phyloP scores from a whole-genome alignment of 768 basidiomycete species.

The Stropharia rugosoannulata region DNA sequence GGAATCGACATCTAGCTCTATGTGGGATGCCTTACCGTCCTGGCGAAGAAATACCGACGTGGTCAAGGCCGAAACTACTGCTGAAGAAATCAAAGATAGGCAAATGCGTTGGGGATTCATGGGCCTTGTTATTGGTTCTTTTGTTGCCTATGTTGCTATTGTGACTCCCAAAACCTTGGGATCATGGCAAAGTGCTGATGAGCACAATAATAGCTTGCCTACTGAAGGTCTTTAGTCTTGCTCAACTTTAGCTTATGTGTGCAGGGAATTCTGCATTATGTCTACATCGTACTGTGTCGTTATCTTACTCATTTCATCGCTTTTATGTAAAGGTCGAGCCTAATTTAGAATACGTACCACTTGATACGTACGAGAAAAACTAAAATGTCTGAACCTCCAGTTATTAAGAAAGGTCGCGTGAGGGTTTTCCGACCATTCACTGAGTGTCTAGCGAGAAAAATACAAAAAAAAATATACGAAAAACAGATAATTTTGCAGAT shows the following conservation, averaged over 20 bases:
- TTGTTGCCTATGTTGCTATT: constrained; percentile 37
- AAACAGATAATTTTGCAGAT: no score
- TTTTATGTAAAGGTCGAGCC: no score
- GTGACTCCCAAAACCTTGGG: constrained; percentile 20
- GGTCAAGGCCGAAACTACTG: constrained; percentile 13
- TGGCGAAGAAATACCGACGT: constrained; percentile 15
- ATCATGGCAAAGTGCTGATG: constrained; percentile 7
- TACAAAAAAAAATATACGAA: no score
- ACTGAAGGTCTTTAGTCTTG: constrained; percentile 6
- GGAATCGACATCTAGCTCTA: constrained; percentile 21
- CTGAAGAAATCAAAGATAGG: constrained; percentile 46
- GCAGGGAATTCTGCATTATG: not conserved
- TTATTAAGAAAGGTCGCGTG: no score
- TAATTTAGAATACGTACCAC: no score
- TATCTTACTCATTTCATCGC: no score
- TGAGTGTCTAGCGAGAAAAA: no score
- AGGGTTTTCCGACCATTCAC: no score
- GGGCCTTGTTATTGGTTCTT: constrained; percentile 40
- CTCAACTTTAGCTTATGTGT: not conserved
- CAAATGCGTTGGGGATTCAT: constrained; percentile 56
- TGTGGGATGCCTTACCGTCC: constrained; percentile 41
- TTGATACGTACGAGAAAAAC: no score
- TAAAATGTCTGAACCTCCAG: no score
- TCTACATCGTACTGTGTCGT: not conserved
- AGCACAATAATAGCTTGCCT: constrained; percentile 2